phyloP scores from a whole-genome alignment of 441 rosid genomes.

The Gossypium lobatum region DNA sequence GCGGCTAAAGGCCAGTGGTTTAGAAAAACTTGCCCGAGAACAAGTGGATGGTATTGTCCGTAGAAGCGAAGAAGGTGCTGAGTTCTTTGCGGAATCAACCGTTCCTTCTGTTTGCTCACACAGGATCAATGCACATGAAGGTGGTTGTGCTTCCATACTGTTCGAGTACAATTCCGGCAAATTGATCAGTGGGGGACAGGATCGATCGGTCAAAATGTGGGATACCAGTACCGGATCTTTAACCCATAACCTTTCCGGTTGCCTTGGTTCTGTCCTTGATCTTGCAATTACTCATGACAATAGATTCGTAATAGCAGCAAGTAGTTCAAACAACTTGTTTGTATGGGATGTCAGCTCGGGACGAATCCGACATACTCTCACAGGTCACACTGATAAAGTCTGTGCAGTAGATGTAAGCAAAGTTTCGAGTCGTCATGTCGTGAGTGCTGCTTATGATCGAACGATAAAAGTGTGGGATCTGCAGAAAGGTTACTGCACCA shows the following conservation, averaged over 20 bases:
- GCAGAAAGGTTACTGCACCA: constrained; percentile 89
- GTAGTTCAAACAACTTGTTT: constrained; percentile 83
- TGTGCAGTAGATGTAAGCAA: constrained; percentile 92
- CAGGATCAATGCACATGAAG: constrained; percentile 80
- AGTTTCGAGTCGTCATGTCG: constrained; percentile 69
- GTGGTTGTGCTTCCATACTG: constrained; percentile 80
- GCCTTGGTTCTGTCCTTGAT: constrained; percentile 88
- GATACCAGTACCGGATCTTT: constrained; percentile 65
- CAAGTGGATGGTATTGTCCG: constrained; percentile 97
- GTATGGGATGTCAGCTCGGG: constrained; percentile 89
- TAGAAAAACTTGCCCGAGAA: constrained; percentile 78
- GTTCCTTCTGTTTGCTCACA: constrained; percentile 68
- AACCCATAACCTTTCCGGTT: constrained; percentile 54
- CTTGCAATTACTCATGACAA: constrained; percentile 76
- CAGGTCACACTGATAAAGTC: constrained; percentile 83
- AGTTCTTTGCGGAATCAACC: constrained; percentile 61
- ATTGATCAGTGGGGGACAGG: constrained; percentile 84
- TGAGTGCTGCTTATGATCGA: constrained; percentile 90
- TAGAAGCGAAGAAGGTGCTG: constrained; percentile 84
- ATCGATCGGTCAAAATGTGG: constrained; percentile 79
- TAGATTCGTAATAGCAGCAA: constrained; percentile 79
- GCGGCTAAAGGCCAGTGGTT: constrained; percentile 76
- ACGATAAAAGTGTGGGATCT: constrained; percentile 92
- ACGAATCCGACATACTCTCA: constrained; percentile 74
- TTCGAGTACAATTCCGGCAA: constrained; percentile 70